A percentile compares a stretch with the other conserved stretches of the same genome.
These are phyloP conservation scores for Aspergillus biplanus DNA, from an alignment of 495 filamentous ascomycete genomes.

Conservation along the genomic window DNA sequence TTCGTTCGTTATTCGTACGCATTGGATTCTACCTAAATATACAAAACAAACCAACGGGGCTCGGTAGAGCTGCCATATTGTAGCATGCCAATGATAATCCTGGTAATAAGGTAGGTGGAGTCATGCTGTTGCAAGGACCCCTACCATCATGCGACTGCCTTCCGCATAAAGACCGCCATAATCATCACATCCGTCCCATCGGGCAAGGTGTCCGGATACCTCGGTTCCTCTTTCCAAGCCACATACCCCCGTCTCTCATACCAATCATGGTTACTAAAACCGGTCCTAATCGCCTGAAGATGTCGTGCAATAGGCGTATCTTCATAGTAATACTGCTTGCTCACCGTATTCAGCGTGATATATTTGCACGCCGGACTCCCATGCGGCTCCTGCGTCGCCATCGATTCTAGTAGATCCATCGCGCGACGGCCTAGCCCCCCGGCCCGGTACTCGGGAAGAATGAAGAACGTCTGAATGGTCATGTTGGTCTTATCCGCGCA, in stretches of 20 bases:
- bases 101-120: too few relatives aligned
- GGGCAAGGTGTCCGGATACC: slow-evolving; percentile 21
- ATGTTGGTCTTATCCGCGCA: slow-evolving; percentile 23
- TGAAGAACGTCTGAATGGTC: slow-evolving; percentile 31
- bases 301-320: slow-evolving; percentile 24
- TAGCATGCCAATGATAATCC: too few relatives aligned
- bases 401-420: slow-evolving; percentile 26
- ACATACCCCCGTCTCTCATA: slow-evolving; percentile 38
- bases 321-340: slow-evolving; percentile 34
- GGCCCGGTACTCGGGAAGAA: slow-evolving; percentile 25
- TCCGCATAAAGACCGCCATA: slow-evolving; percentile 32
- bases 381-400: slow-evolving; percentile 26
- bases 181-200: slow-evolving; percentile 22
- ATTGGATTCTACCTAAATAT: too few relatives aligned
- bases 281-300: slow-evolving; percentile 21
- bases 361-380: slow-evolving; percentile 29
- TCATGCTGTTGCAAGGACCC: too few relatives aligned
- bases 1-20: too few relatives aligned
- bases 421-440: slow-evolving; percentile 24
- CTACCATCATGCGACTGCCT: slow-evolving; percentile 21
- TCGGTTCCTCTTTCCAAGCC: slow-evolving; percentile 33
- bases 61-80: too few relatives aligned
- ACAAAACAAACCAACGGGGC: too few relatives aligned
- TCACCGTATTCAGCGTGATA: slow-evolving; percentile 29
- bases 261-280: slow-evolving; percentile 36